Evolutionary conservation across 1,139 yeast genomes (phyloP), one percentile per base, ranked within the genome.

Genomic region (Kodamaea anthophila): DNA sequence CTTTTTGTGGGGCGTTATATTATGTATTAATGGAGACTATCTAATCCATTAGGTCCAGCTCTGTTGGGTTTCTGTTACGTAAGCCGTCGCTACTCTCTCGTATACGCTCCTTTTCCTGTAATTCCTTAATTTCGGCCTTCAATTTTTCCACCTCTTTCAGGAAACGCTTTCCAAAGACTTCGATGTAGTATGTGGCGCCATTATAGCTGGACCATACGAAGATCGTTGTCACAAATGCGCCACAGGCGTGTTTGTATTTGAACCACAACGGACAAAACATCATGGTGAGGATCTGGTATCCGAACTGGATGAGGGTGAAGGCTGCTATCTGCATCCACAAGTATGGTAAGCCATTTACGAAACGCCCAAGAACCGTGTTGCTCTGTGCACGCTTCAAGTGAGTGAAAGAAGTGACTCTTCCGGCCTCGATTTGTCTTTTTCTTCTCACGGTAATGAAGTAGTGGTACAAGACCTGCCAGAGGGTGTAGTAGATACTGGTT

Each of bases 161-260:
- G 55, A 83, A 78, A 46, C 86, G 69, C 49, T 80, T 83, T 35
- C 94, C 96, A 57, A 88, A 91, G 24, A 82, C 81, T 49, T 91
- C 97, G 35, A 91, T 70, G 51, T 91, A 91, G 51, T 85, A 91
- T 1, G 95, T 85, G 2, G 97, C 97, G 19, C 98, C 98, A 44
- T 91, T 88, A 53, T 82, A 85, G 29, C 87, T 69, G 2, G 97
- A 94, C 58, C 77, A 72, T 21, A 78, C 55, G 45, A 87, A 86
- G 15, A 91, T 85, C 33, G 71, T 65, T 3, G 76, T 55, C 38
- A 91, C 70, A 51, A 87, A 88, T 1, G 67, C 45, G 0, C 81
- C 76, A 24, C 94, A 85, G 1, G 83, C 71, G 33, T 64, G 60
- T 44, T 79, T 79, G 51, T 77, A 71, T 26, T 70, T 65, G 54